Evolutionary conservation across 1,284 basidiomycete genomes (phyloP).

Genomic region (Ustilago nuda): DNA sequence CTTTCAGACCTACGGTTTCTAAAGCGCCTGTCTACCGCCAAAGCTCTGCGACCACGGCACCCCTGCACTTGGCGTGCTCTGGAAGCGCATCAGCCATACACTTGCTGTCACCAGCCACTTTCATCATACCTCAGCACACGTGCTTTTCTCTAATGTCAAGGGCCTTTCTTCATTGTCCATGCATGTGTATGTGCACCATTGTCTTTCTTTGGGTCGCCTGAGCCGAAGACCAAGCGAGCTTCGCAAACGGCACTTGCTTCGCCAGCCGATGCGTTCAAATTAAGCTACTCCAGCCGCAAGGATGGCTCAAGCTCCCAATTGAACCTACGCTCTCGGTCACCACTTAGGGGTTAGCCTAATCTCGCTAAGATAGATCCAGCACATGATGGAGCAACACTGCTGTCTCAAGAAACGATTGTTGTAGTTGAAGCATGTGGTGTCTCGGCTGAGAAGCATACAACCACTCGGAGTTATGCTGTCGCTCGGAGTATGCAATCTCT

Average conservation of each 20-base stretch:
- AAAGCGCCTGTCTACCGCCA: background rate
- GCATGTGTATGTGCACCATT: background rate
- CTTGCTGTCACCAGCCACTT: background rate
- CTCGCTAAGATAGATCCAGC: background rate
- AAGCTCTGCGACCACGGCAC: background rate
- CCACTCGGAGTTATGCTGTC: no score
- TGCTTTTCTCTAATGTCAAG: conserved; percentile 1
- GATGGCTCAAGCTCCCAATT: background rate
- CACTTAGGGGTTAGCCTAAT: background rate
- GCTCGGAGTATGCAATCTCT: no score
- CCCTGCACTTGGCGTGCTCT: background rate
- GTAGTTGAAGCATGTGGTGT: background rate
- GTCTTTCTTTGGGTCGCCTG: background rate
- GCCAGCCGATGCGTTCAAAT: background rate
- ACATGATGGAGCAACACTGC: background rate
- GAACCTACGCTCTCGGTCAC: background rate
- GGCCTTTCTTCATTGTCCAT: background rate
- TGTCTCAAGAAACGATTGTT: background rate
- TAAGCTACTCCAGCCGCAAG: background rate
- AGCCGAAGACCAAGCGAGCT: background rate
- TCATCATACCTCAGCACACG: background rate
- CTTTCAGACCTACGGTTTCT: background rate
- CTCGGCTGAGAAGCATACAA: no score
- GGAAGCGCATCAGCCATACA: background rate
- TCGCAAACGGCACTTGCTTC: background rate